Evolutionary conservation across 1,139 yeast species (phyloP).

Genomic region (Debaryomyces singareniensis): DNA sequence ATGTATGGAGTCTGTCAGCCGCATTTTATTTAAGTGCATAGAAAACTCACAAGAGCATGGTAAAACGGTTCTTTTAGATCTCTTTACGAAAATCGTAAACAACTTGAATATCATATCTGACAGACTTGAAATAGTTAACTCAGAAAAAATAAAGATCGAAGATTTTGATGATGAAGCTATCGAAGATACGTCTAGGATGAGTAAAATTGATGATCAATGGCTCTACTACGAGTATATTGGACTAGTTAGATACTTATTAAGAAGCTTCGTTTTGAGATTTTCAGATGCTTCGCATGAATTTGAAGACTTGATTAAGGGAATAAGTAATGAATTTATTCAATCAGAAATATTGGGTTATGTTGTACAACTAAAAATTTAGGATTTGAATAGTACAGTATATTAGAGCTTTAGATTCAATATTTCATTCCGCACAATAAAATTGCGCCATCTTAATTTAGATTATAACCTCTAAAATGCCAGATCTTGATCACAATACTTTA

Average conservation of each 20-base stretch:
- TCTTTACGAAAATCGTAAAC: constrained; percentile 29
- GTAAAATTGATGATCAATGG: constrained; percentile 34
- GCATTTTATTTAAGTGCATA: constrained; percentile 22
- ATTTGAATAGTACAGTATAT: neutral
- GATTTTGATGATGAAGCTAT: constrained; percentile 20
- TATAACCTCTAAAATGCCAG: constrained; percentile 2
- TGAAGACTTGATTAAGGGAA: constrained; percentile 11
- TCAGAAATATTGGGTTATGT: constrained; percentile 27
- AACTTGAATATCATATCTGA: constrained; percentile 28
- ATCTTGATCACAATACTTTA: constrained; percentile 10
- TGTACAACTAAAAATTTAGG: constrained; percentile 10
- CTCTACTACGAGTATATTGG: constrained; percentile 39
- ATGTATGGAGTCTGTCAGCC: constrained; percentile 39
- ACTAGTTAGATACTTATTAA: constrained; percentile 33
- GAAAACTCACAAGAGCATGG: constrained; percentile 8
- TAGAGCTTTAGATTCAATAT: neutral
- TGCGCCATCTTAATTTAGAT: constrained; percentile 1
- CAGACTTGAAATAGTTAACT: constrained; percentile 18
- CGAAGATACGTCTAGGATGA: constrained; percentile 17
- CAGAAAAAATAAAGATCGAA: constrained; percentile 12
- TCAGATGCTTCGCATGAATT: constrained; percentile 7
- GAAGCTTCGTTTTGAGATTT: constrained; percentile 18
- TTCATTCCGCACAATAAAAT: neutral
- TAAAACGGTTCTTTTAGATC: constrained; percentile 21
- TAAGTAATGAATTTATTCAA: constrained; percentile 21